Evolutionary conservation across 1,139 yeast species (phyloP).

Genomic region (Debaryomyces subglobosus): DNA sequence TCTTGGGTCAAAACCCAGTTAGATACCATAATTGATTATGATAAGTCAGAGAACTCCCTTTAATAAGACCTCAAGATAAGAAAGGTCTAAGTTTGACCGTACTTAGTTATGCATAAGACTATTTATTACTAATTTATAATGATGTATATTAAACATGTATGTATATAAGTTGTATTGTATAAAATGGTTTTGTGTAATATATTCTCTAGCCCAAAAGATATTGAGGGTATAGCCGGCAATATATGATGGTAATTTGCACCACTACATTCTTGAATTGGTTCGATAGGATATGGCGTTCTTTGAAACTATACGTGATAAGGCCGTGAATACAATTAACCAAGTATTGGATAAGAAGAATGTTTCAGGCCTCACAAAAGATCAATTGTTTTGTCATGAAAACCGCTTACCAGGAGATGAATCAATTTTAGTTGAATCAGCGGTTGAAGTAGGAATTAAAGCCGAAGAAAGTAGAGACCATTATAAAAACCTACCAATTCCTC

Average conservation of each 20-base stretch:
- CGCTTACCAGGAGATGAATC: slow-evolving; percentile 72
- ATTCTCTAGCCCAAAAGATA: neutral
- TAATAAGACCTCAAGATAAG: neutral
- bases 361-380: slow-evolving; percentile 58
- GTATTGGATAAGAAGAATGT: slow-evolving; percentile 43
- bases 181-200: slow-evolving; percentile 4
- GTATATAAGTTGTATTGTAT: neutral
- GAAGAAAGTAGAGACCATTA: slow-evolving; percentile 30
- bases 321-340: slow-evolving; percentile 45
- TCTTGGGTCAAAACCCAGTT: neutral
- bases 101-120: neutral
- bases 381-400: slow-evolving; percentile 66
- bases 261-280: neutral
- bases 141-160: neutral
- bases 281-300: slow-evolving; percentile 49
- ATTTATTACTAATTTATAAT: neutral
- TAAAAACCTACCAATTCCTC: slow-evolving; percentile 35
- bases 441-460: slow-evolving; percentile 62
- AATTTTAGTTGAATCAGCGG: slow-evolving; percentile 67
- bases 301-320: slow-evolving; percentile 50
- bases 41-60: neutral
- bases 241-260: neutral
- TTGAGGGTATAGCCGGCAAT: neutral
- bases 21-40: neutral
- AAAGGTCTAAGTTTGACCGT: neutral